These are phyloP conservation scores for Lentinus tigrinus DNA, from an alignment of 768 basidiomycete genomes.

Conservation along the genomic window DNA sequence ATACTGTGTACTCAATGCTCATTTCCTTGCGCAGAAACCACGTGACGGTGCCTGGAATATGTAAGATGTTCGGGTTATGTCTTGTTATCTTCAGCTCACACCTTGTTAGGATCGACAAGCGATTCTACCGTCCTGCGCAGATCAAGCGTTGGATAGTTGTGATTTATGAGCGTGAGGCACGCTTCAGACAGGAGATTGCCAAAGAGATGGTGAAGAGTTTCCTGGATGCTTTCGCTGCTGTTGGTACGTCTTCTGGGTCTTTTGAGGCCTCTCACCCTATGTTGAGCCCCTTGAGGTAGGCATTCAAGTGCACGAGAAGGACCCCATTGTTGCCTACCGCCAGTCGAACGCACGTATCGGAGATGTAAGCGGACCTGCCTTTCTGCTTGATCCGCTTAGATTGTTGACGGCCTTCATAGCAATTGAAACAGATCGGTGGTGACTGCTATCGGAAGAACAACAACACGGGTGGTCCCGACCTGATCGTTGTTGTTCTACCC, in stretches of 20 bases:
- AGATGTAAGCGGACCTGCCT: constrained; percentile 31
- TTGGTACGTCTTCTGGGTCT: constrained; percentile 47
- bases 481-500: constrained; percentile 70
- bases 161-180: constrained; percentile 59
- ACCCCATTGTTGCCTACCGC: constrained; percentile 51
- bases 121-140: constrained; percentile 55
- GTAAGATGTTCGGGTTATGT: constrained; percentile 32
- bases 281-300: constrained; percentile 38
- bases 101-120: constrained; percentile 61
- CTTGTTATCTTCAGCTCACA: neutral
- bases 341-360: constrained; percentile 57
- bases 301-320: constrained; percentile 48
- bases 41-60: constrained; percentile 79
- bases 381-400: neutral
- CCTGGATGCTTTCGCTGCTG: constrained; percentile 45
- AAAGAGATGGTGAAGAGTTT: constrained; percentile 57
- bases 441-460: constrained; percentile 42
- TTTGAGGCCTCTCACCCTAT: neutral
- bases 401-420: constrained; percentile 25
- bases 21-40: constrained; percentile 48
- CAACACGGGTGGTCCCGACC: constrained; percentile 37
- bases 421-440: constrained; percentile 51
- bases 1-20: neutral
- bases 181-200: constrained; percentile 51
- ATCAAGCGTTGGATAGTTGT: constrained; percentile 64